Conservation (phyloP, 2,329 filamentous ascomycete species). For the Bisporella sp. region DNA sequence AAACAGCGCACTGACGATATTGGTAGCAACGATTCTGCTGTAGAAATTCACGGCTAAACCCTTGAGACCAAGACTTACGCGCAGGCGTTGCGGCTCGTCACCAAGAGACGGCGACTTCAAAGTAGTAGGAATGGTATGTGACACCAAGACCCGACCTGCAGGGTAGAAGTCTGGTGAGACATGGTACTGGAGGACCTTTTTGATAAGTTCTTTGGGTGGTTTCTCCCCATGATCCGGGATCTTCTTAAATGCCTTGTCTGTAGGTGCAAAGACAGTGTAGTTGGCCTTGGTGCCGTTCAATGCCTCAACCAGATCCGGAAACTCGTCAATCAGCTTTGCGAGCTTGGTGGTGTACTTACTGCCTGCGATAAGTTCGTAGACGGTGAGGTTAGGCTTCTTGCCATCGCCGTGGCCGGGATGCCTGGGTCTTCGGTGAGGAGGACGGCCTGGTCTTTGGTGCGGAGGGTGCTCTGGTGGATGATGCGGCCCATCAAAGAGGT, state of each 20-base stretch:
- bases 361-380: conserved; percentile 72
- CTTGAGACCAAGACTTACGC: conserved; percentile 53
- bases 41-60: conserved; percentile 74
- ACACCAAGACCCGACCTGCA: conserved; percentile 55
- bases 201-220: conserved; percentile 62
- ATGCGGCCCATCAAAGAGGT: conserved; percentile 24
- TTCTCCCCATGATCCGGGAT: conserved; percentile 46
- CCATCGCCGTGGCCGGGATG: conserved; percentile 19
- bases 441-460: conserved; percentile 8
- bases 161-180: conserved; percentile 62
- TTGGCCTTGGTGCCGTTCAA: conserved; percentile 71
- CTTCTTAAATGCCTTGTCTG: conserved; percentile 66
- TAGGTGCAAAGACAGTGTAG: conserved; percentile 76
- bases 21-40: conserved; percentile 58
- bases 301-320: conserved; percentile 61
- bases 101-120: conserved; percentile 54
- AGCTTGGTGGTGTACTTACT: conserved; percentile 74
- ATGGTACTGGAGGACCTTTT: conserved; percentile 69
- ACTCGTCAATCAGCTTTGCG: conserved; percentile 65
- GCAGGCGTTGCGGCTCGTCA: conserved; percentile 63
- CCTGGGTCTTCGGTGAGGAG: conserved; percentile 19
- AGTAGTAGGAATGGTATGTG: conserved; percentile 68
- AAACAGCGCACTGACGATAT: conserved; percentile 50
- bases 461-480: conserved; percentile 25
- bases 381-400: conserved; percentile 56